Percentiles rank a stretch among this genome's conserved stretches.
Evolutionary conservation across 2,329 filamentous ascomycete species (phyloP).

Genomic region (Akanthomyces lecanii): DNA sequence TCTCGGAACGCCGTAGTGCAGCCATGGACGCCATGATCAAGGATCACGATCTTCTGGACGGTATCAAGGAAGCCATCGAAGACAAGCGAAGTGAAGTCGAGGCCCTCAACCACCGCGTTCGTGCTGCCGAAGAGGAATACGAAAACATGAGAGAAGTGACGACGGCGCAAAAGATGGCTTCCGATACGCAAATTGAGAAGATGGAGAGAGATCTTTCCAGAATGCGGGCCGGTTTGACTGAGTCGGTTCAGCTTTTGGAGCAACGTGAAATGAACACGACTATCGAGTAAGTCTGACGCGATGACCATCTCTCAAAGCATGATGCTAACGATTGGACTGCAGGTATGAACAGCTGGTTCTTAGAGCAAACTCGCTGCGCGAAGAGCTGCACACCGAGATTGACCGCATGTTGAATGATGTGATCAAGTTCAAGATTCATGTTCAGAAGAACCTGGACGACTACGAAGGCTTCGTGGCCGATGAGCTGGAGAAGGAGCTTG

Average conservation of each 20-base stretch:
- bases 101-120: conserved; percentile 80
- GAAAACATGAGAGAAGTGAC: conserved; percentile 87
- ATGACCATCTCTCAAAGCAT: neutral
- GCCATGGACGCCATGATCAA: conserved; percentile 90
- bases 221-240: conserved; percentile 78
- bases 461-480: conserved; percentile 92
- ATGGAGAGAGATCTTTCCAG: conserved; percentile 98
- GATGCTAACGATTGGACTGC: conserved; percentile 4
- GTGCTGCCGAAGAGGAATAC: conserved; percentile 87
- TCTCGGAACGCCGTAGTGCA: conserved; percentile 79
- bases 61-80: conserved; percentile 93
- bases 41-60: conserved; percentile 87
- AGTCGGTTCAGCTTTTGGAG: conserved; percentile 87
- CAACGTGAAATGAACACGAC: conserved; percentile 95
- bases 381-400: conserved; percentile 95
- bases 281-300: conserved; percentile 67
- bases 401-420: conserved; percentile 95
- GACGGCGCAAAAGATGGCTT: conserved; percentile 79
- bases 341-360: conserved; percentile 92
- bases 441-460: conserved; percentile 87
- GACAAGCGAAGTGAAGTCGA: conserved; percentile 93
- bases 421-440: conserved; percentile 96
- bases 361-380: conserved; percentile 75
- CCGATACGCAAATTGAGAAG: conserved; percentile 93
- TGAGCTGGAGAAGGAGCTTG: conserved; percentile 82